Base-by-base conservation (phyloP, 345 rosid species). In the Alliaria petiolata region DNA sequence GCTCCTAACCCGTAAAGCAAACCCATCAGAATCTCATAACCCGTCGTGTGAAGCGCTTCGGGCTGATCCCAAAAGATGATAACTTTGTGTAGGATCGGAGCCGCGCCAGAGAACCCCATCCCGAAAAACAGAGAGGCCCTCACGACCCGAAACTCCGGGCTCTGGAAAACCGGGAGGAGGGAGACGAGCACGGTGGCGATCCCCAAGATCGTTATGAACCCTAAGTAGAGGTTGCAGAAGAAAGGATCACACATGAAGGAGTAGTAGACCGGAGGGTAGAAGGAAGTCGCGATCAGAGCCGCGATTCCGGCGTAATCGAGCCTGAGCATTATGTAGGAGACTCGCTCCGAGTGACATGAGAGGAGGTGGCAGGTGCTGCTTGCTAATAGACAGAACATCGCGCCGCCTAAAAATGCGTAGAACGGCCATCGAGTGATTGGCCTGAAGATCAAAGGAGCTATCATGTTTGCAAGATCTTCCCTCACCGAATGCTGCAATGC, bases 401-500 rank as follows among this genome's bases (percentile, higher is more conserved):
- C 98, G 0, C 98, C 98, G 0, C 96, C 95, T 77, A 91, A 3
- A 85, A 93, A 93, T 38, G 87, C 89, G 11, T 85, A 93, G 72
- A 93, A 91, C 4, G 98, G 98, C 97, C 98, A 93, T 10, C 97
- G 74, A 0, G 98, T 87, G 15, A 89, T 91, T 8, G 97, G 98
- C 65, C 90, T 74, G 62, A 84, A 44, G 82, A 84, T 74, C 17
- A 87, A 69, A 11, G 98, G 93, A 45, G 96, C 96, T 71, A 91
- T 77, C 53, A 85, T 62, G 85, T 91, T 90, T 14, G 84, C 89
- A 54, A 91, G 74, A 66, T 93, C 97, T 67, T 86, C 97, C 76
- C 67, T 91, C 77, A 87, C 59, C 8, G 80, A 81, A 40, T 64
- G 85, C 98, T 93, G 85, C 80, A 80, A 54, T 35, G 1, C 43